Conservation (phyloP, 192 early-diverging fungal genomes). For the Podochytrium sp. region DNA sequence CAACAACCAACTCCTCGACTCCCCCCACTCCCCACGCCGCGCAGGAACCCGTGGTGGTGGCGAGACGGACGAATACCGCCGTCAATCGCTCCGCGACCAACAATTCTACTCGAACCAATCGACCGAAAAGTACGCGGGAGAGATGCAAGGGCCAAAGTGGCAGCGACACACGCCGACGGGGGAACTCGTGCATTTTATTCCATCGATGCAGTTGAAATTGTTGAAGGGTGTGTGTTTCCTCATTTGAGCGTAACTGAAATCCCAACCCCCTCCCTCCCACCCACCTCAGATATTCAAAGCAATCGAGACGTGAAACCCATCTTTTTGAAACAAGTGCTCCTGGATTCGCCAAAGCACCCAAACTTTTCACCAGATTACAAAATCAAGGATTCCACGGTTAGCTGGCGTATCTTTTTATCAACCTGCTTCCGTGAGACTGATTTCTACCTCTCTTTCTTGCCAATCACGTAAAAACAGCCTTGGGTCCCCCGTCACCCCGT, state of each 20-base stretch:
- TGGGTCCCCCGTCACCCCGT: slow-evolving; percentile 30
- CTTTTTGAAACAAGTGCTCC: slow-evolving; percentile 46
- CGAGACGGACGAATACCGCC: slow-evolving; percentile 28
- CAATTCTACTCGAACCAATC: slow-evolving; percentile 25
- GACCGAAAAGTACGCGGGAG: not conserved
- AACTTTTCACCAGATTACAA: slow-evolving; percentile 41
- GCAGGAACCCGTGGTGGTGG: too few species aligned
- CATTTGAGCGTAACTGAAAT: not conserved
- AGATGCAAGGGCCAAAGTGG: slow-evolving; percentile 6
- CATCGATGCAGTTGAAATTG: slow-evolving; percentile 58
- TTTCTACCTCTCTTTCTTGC: too few species aligned
- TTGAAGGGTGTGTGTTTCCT: slow-evolving; percentile 50
- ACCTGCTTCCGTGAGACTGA: too few species aligned
- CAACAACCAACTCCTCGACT: too few species aligned
- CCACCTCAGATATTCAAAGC: slow-evolving; percentile 49
- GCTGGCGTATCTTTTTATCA: not conserved
- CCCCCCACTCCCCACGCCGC: too few species aligned
- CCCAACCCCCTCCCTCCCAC: too few species aligned
- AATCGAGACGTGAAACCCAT: slow-evolving; percentile 55
- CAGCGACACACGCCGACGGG: slow-evolving; percentile 29
- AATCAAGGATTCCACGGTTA: slow-evolving; percentile 38
- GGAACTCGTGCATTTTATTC: slow-evolving; percentile 61
- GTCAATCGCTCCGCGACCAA: slow-evolving; percentile 14
- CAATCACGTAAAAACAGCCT: too few species aligned
- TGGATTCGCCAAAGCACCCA: slow-evolving; percentile 44